A percentile compares a stretch with the other conserved stretches of the same genome.
phyloP scores from a whole-genome alignment of 345 rosid species.

The Rhodamnia rubescens region DNA sequence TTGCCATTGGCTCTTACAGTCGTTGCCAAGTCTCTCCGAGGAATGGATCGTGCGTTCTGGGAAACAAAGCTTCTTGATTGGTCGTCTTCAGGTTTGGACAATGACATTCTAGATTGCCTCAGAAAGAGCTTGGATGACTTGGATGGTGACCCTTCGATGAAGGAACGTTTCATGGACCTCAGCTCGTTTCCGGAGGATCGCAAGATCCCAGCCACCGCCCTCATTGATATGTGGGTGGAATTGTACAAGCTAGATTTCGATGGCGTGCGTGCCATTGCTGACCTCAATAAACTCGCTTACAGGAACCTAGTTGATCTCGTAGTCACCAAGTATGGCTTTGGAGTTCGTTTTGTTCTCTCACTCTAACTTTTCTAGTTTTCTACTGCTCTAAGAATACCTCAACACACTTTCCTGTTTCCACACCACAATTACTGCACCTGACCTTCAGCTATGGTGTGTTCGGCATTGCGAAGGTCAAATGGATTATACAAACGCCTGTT shows the following conservation, averaged over 20 bases:
- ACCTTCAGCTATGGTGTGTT: neutral
- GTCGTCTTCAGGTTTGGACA: constrained; percentile 10
- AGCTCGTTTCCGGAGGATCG: constrained; percentile 50
- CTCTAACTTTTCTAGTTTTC: neutral
- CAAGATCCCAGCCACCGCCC: constrained; percentile 30
- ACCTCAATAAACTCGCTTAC: constrained; percentile 27
- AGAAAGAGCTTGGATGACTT: constrained; percentile 33
- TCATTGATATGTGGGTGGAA: constrained; percentile 48
- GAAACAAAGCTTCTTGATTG: neutral
- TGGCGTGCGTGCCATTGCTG: constrained; percentile 9
- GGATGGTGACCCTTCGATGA: constrained; percentile 2
- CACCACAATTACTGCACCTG: neutral
- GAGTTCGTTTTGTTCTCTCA: neutral
- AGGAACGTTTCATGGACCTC: constrained; percentile 49
- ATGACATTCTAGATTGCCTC: constrained; percentile 25
- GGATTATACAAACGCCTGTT: neutral
- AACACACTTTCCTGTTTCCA: neutral
- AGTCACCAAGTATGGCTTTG: constrained; percentile 25
- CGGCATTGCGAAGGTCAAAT: neutral
- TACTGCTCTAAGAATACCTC: neutral
- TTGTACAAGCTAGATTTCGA: constrained; percentile 17
- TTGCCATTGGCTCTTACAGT: neutral
- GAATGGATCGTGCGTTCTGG: neutral
- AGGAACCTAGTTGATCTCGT: constrained; percentile 20
- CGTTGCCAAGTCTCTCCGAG: constrained; percentile 4